Evolutionary conservation across 768 basidiomycete species (phyloP).

Genomic region (Rhizopogon sp.): DNA sequence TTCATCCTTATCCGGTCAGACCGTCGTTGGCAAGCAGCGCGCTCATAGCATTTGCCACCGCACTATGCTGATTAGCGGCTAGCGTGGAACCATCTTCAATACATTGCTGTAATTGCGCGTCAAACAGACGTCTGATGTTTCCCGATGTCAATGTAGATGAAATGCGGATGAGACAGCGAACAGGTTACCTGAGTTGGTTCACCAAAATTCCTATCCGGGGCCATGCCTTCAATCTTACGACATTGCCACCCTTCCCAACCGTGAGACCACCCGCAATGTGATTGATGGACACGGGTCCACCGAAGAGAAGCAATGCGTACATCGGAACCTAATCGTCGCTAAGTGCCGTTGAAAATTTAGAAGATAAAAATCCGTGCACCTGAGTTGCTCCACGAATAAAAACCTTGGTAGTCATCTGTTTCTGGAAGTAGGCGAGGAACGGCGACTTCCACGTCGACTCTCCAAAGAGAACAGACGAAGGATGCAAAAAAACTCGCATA

Average conservation of each 20-base stretch:
- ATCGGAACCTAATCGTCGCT: slow-evolving; percentile 59
- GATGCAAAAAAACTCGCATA: slow-evolving; percentile 76
- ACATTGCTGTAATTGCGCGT: slow-evolving; percentile 58
- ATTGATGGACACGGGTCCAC: slow-evolving; percentile 73
- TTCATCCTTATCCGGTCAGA: slow-evolving; percentile 4
- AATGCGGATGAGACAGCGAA: not conserved
- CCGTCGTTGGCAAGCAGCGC: slow-evolving; percentile 36
- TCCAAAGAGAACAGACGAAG: slow-evolving; percentile 73
- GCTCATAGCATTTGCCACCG: slow-evolving; percentile 46
- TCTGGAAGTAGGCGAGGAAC: slow-evolving; percentile 81
- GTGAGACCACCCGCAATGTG: slow-evolving; percentile 77
- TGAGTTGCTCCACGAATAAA: slow-evolving; percentile 87
- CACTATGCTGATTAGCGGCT: slow-evolving; percentile 42
- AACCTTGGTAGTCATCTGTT: slow-evolving; percentile 76
- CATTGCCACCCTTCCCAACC: slow-evolving; percentile 46
- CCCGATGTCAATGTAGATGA: not conserved
- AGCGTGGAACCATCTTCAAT: slow-evolving; percentile 58
- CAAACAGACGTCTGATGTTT: slow-evolving; percentile 54
- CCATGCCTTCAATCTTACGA: slow-evolving; percentile 70
- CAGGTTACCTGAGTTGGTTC: slow-evolving; percentile 71
- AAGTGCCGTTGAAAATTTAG: not conserved
- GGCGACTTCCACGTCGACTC: slow-evolving; percentile 69
- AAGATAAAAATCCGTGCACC: slow-evolving; percentile 35
- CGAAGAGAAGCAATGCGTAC: slow-evolving; percentile 83
- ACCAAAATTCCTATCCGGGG: slow-evolving; percentile 89